Base-by-base conservation (phyloP, 495 filamentous ascomycete genomes). In the Hyaloscypha hepaticicola region DNA sequence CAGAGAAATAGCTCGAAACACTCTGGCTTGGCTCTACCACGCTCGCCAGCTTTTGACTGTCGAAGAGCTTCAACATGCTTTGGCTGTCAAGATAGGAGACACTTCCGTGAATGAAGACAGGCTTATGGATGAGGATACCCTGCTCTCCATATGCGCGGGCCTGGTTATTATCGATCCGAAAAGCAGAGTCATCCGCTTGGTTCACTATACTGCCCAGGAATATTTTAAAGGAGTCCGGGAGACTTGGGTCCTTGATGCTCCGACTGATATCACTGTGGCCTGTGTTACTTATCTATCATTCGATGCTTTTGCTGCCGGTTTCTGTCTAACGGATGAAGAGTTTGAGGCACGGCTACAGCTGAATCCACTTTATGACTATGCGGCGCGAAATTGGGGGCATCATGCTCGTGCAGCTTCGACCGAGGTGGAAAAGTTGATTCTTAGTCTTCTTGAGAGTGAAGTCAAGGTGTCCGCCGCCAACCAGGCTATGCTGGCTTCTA, bases 121-220 rank as follows among this genome's bases (percentile, higher is more conserved):
- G 34, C 60, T 75, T 33, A 38, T 65, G 5, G 74, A 75, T 5
- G 61, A 69, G 7, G 69, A 63, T 34, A 57, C 72, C 8, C 68
- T 77, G 27, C 22, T 71, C 2, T 68, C 67, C 21, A 70, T 75
- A 8, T 78, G 76, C 28, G 66, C 67, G 22, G 76, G 76, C 0
- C 64, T 78, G 19, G 74, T 77, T 0, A 71, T 68, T 5, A 64
- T 78, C 2, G 73, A 78, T 8, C 67, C 67, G 16, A 67, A 77
- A 31, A 72, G 65, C 56, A 64, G 69, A 7, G 73, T 65, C 9
- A 72, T 77, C 16, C 70, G 75, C 26, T 61, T 65, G 22, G 62
- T 65, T 5, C 62, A 65, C 28, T 49, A 61, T 34, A 65, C 56
- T 5, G 26, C 56, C 31, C 58, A 65, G 33, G 56, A 62, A 50